These are phyloP conservation scores for Thraustochytrium striatum DNA, from an alignment of 352 stramenopile species.

Conservation along the genomic window DNA sequence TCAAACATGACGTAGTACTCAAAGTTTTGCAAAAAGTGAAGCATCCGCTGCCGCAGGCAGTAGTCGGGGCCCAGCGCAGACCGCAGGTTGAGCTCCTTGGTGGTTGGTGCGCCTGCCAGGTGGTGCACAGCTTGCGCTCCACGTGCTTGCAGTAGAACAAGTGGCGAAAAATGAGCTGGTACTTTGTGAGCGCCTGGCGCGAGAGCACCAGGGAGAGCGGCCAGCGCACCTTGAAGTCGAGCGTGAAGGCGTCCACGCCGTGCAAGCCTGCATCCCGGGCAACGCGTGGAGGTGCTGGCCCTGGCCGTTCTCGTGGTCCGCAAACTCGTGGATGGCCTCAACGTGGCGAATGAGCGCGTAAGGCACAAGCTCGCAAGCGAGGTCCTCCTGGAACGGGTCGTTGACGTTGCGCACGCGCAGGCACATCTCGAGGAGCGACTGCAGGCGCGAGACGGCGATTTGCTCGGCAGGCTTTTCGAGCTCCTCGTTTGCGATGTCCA, in stretches of 20 bases:
- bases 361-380: conserved; percentile 72
- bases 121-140: conserved; percentile 85
- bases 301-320: background rate
- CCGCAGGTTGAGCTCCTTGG: conserved; percentile 77
- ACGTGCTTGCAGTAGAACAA: conserved; percentile 99
- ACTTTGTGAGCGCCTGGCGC: conserved; percentile 85
- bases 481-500: conserved; percentile 90
- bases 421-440: conserved; percentile 87
- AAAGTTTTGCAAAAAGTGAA: conserved; percentile 98
- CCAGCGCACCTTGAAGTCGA: conserved; percentile 94
- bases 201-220: conserved; percentile 95
- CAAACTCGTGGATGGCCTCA: conserved; percentile 76
- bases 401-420: conserved; percentile 83
- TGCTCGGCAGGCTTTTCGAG: conserved; percentile 70
- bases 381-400: conserved; percentile 62
- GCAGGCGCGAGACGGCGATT: conserved; percentile 75
- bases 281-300: background rate
- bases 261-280: conserved; percentile 57
- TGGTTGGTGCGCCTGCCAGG: conserved; percentile 90
- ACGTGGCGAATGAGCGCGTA: conserved; percentile 84
- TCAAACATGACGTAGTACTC: conserved; percentile 97
- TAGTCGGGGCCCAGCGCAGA: conserved; percentile 82
- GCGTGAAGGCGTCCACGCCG: conserved; percentile 90
- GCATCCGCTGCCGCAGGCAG: conserved; percentile 92
- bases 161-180: conserved; percentile 97